Evolutionary conservation across 1,284 basidiomycete genomes (phyloP).

Genomic region (Ustilago nuda): DNA sequence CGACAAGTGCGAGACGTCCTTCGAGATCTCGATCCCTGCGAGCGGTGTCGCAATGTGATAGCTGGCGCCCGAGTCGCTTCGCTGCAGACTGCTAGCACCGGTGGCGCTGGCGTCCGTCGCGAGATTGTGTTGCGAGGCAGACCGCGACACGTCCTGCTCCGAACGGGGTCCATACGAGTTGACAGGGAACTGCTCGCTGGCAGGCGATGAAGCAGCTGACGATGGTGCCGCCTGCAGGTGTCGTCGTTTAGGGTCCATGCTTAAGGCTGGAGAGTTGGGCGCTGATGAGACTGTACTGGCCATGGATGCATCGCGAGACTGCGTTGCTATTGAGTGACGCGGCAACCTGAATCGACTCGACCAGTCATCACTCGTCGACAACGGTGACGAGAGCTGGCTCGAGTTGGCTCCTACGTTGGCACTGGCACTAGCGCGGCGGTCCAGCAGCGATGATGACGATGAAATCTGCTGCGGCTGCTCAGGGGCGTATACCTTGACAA

Average conservation of each 20-base stretch:
- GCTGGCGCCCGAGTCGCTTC: constrained; percentile 18
- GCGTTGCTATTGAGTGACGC: constrained; percentile 26
- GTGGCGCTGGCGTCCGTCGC: constrained; percentile 20
- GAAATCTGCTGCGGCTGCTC: not conserved
- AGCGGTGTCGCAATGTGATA: constrained; percentile 21
- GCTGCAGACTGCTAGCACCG: constrained; percentile 20
- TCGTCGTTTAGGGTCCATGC: constrained; percentile 32
- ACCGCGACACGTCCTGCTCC: constrained; percentile 32
- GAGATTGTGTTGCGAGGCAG: constrained; percentile 38
- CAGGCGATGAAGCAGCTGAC: constrained; percentile 29
- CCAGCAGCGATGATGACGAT: constrained; percentile 15
- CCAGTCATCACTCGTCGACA: constrained; percentile 31
- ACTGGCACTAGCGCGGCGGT: constrained; percentile 29
- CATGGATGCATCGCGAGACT: not conserved
- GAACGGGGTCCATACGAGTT: constrained; percentile 46
- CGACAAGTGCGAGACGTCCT: constrained; percentile 41
- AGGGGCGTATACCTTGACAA: not conserved
- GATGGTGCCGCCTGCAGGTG: constrained; percentile 15
- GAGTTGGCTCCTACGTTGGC: constrained; percentile 8
- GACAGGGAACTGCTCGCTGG: constrained; percentile 39
- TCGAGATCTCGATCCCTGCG: constrained; percentile 31
- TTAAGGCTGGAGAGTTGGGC: constrained; percentile 38
- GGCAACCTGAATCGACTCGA: constrained; percentile 35
- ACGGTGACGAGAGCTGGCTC: constrained; percentile 19
- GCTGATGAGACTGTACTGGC: constrained; percentile 20